A percentile compares a stretch with the other conserved stretches of the same genome.
Conservation (phyloP, 164 flowering plant genomes). For the Nymphaea thermarum region DNA sequence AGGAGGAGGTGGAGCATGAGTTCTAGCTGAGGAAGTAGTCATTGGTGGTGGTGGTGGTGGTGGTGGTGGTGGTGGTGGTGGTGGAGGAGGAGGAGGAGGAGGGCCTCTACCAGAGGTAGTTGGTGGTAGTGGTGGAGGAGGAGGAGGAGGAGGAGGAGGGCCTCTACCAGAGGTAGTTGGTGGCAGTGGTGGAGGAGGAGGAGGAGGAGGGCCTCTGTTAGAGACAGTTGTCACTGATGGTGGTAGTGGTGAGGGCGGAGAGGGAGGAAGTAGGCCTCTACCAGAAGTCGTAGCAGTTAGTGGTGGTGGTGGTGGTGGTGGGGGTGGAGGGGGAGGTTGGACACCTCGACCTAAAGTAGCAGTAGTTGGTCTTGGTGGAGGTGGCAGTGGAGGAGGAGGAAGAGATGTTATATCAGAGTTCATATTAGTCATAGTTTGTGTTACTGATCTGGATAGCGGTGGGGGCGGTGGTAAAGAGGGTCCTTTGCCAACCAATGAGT, state of each 20-base stretch:
- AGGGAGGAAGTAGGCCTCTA: neutral
- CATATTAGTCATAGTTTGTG: too few species aligned
- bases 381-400: too few species aligned
- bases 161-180: neutral
- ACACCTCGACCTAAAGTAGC: too few species aligned
- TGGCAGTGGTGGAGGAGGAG: constrained; percentile 17
- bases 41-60: constrained; percentile 27
- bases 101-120: neutral
- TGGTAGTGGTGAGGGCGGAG: constrained; percentile 13
- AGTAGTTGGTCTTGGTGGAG: too few species aligned
- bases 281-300: neutral
- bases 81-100: constrained; percentile 11
- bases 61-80: constrained; percentile 18
- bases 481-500: constrained; percentile 3
- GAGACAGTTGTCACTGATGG: constrained; percentile 5
- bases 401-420: too few species aligned
- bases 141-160: constrained; percentile 2
- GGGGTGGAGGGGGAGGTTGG: too few species aligned
- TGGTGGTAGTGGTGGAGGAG: constrained; percentile 7
- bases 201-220: constrained; percentile 11
- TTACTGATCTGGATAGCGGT: neutral
- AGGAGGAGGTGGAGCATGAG: constrained; percentile 15
- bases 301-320: neutral
- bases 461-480: constrained; percentile 10
- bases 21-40: constrained; percentile 9